These are phyloP conservation scores for Xylaria castorea DNA, from an alignment of 495 filamentous ascomycete genomes.

Conservation along the genomic window DNA sequence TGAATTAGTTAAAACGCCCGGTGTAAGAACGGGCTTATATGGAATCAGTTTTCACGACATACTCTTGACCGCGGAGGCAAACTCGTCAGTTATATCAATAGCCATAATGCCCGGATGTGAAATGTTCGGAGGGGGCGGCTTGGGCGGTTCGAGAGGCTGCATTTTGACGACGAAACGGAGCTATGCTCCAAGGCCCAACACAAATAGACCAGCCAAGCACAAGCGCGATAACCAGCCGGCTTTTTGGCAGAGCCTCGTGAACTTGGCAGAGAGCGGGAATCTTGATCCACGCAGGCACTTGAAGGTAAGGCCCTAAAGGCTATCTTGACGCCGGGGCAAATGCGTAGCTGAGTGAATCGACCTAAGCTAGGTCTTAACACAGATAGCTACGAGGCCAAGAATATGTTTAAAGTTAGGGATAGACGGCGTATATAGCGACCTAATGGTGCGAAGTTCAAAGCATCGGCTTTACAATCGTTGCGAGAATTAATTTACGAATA, in stretches of 20 bases:
- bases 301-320: background rate
- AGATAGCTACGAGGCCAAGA: background rate
- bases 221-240: background rate
- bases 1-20: slow-evolving; percentile 24
- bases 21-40: too few species aligned
- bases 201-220: background rate
- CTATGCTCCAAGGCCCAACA: background rate
- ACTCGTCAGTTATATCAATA: slow-evolving; percentile 80
- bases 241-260: slow-evolving; percentile 11
- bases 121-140: slow-evolving; percentile 43
- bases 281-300: background rate
- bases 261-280: background rate
- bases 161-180: slow-evolving; percentile 27
- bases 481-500: background rate
- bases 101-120: slow-evolving; percentile 59
- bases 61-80: slow-evolving; percentile 74
- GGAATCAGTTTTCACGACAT: slow-evolving; percentile 13
- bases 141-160: slow-evolving; percentile 30
- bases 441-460: background rate
- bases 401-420: background rate
- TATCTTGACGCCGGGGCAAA: background rate
- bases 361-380: background rate
- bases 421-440: background rate
- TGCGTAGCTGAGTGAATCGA: background rate
- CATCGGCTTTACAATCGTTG: background rate